These are phyloP conservation scores for Microbotryum intermedium DNA, from an alignment of 1,284 basidiomycete genomes.

Conservation along the genomic window DNA sequence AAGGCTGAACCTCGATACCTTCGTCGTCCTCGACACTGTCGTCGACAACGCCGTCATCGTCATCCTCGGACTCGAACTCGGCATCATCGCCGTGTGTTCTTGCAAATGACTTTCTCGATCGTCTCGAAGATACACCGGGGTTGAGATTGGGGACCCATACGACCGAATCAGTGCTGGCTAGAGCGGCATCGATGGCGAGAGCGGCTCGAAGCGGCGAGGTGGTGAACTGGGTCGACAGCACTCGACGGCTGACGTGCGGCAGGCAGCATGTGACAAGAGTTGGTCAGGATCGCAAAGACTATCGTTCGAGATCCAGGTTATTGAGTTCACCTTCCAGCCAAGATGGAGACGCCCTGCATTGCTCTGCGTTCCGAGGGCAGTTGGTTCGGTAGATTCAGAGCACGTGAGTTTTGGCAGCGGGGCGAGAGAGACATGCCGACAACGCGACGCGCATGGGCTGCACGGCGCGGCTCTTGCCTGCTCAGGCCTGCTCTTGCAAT, in stretches of 20 bases:
- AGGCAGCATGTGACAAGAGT: too few relatives aligned
- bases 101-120: neutral
- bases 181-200: conserved; percentile 24
- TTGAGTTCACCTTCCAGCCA: too few relatives aligned
- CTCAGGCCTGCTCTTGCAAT: too few relatives aligned
- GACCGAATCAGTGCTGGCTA: neutral
- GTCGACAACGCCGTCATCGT: neutral
- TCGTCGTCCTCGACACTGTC: neutral
- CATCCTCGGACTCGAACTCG: neutral
- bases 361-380: too few relatives aligned
- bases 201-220: conserved; percentile 9
- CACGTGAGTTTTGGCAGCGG: too few relatives aligned
- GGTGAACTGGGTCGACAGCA: conserved; percentile 24
- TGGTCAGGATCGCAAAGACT: too few relatives aligned
- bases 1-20: neutral
- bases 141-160: conserved; percentile 6
- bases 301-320: too few relatives aligned
- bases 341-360: too few relatives aligned
- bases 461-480: too few relatives aligned
- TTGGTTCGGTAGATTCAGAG: too few relatives aligned
- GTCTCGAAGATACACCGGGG: neutral
- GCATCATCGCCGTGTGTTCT: neutral
- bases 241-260: conserved; percentile 10
- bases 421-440: too few relatives aligned
- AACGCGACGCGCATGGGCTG: too few relatives aligned